phyloP scores from a whole-genome alignment of 352 stramenopile genomes.

The Plasmopara halstedii region DNA sequence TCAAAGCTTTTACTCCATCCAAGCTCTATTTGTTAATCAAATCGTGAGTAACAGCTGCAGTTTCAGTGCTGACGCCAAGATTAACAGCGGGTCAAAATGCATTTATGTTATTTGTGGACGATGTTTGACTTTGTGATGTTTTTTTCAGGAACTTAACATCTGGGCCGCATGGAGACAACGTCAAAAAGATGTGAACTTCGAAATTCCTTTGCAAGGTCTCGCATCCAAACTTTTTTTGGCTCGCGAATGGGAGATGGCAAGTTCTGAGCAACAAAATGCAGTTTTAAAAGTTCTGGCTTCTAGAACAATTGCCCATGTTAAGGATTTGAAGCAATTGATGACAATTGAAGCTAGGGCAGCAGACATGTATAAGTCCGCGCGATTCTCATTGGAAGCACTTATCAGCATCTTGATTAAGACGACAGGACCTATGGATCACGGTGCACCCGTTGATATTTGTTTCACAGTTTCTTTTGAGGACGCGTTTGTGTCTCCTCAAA shows the following conservation, averaged over 20 bases:
- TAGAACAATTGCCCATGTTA: conserved; percentile 16
- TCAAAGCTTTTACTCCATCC: conserved; percentile 56
- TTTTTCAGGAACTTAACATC: conserved; percentile 57
- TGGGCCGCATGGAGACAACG: conserved; percentile 47
- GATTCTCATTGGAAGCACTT: conserved; percentile 20
- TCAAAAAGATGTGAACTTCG: conserved; percentile 18
- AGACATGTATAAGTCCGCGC: conserved; percentile 6
- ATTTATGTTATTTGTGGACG: background rate
- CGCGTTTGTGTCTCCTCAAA: conserved; percentile 34
- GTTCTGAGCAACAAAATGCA: conserved; percentile 5
- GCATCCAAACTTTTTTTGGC: conserved; percentile 41
- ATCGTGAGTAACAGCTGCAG: conserved; percentile 38
- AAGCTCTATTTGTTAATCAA: conserved; percentile 64
- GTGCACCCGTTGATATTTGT: conserved; percentile 19
- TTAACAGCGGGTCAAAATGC: background rate
- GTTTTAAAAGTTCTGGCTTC: conserved; percentile 13
- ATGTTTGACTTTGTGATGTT: conserved; percentile 7
- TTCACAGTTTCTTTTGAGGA: conserved; percentile 43
- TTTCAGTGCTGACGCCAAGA: background rate
- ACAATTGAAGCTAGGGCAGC: background rate
- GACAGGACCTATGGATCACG: background rate
- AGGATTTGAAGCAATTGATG: conserved; percentile 7
- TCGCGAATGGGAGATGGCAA: conserved; percentile 38
- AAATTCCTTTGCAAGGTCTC: conserved; percentile 41
- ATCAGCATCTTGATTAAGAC: conserved; percentile 11